phyloP scores from a whole-genome alignment of 148 eudicot genomes.

The Simmondsia chinensis region DNA sequence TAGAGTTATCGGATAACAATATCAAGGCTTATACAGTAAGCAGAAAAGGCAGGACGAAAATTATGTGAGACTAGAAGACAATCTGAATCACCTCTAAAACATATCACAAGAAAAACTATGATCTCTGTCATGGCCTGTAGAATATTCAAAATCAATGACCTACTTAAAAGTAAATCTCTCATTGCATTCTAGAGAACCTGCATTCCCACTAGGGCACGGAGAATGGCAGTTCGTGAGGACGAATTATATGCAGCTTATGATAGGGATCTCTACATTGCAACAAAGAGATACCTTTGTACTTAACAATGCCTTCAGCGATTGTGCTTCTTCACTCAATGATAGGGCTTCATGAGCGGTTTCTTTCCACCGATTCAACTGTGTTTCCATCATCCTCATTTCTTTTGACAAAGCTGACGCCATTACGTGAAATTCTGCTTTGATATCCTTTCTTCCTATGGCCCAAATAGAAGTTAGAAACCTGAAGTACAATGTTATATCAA shows the following conservation, averaged over 20 bases:
- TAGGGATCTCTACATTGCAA: too few relatives aligned
- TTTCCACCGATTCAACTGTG: conserved; percentile 83
- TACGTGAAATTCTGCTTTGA: conserved; percentile 76
- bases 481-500: not conserved
- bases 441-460: conserved; percentile 66
- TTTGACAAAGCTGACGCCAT: conserved; percentile 84
- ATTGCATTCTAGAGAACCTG: too few relatives aligned
- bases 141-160: too few relatives aligned
- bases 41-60: too few relatives aligned
- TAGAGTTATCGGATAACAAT: too few relatives aligned
- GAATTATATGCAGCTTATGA: not conserved
- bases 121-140: not conserved
- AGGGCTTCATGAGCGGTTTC: conserved; percentile 71
- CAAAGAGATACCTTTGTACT: conserved; percentile 43
- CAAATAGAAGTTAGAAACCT: conserved; percentile 1
- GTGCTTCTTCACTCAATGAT: conserved; percentile 58
- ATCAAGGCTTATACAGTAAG: too few relatives aligned
- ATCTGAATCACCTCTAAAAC: too few relatives aligned
- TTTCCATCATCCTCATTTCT: conserved; percentile 87
- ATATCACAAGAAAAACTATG: too few relatives aligned
- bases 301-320: conserved; percentile 44
- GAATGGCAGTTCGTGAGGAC: too few relatives aligned
- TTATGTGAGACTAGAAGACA: too few relatives aligned
- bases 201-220: too few relatives aligned
- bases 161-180: too few relatives aligned